Evolutionary conservation across 2,329 filamentous ascomycete genomes (phyloP), one percentile per base, ranked within the genome.

Genomic region (Fusarium agapanthi): DNA sequence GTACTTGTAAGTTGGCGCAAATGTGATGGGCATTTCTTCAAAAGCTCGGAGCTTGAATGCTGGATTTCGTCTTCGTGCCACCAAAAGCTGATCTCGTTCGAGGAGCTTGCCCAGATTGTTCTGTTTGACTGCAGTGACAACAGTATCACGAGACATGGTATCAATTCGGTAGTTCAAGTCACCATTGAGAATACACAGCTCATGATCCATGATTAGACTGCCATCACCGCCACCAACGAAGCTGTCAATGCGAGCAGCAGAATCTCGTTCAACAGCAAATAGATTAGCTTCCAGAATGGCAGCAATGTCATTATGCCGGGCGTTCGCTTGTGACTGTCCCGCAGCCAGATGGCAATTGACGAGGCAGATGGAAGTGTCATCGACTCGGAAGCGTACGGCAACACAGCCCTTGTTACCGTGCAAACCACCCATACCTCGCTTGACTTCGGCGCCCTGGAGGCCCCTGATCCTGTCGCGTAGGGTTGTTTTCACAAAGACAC

Each of bases 111-210:
- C 79, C 6, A 98, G 86, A 74, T 98, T 97, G 70, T 92, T 91
- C 45, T 92, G 88, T 71, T 93, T 92, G 56, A 98, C 90, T 4
- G 94, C 95, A 67, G 91, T 92, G 61, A 98, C 92, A 7, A 99
- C 95, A 0, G 93, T 95, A 77, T 98, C 94, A 55, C 96, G 93
- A 24, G 94, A 94, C 90, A 98, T 98, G 30, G 95, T 95, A 81
- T 99, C 96, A 78, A 99, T 98, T 69, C 96, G 95, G 81, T 99
- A 99, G 83, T 99, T 99, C 55, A 99, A 87, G 80, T 99, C 96
- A 34, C 96, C 96, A 77, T 98, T 98, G 45, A 98, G 84, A 53
- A 99, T 90, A 81, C 95, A 98, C n/a, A 99, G 92, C 82, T 99
- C 96, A 79, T 99, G 96, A 79, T 99, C 96, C 65, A 98, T 87